Conservation (phyloP, 768 basidiomycete species). For the Tylopilus balloui region DNA sequence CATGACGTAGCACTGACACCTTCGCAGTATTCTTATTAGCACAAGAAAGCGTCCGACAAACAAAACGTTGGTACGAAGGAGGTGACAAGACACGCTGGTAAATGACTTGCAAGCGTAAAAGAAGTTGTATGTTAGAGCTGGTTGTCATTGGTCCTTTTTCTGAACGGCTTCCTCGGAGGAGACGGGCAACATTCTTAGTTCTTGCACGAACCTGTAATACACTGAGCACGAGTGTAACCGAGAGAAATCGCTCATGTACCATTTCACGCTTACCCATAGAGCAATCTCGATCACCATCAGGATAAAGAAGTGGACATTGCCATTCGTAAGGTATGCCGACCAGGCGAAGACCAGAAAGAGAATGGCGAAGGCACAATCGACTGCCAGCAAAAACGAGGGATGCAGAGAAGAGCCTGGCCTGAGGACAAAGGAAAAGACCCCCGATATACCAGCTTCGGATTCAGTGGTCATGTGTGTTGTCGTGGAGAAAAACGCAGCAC, state of each 20-base stretch:
- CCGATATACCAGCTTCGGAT: constrained; percentile 8
- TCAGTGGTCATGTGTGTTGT: constrained; percentile 26
- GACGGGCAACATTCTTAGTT: constrained; percentile 42
- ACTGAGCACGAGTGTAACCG: constrained; percentile 5
- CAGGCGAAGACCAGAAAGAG: constrained; percentile 57
- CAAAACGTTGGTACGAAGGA: constrained; percentile 83
- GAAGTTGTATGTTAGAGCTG: not conserved
- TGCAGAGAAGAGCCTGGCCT: constrained; percentile 74
- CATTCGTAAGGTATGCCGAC: constrained; percentile 56
- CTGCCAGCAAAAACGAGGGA: constrained; percentile 58
- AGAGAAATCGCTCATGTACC: constrained; percentile 41
- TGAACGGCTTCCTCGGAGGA: constrained; percentile 13
- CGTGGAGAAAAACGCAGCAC: not conserved
- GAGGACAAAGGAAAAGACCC: constrained; percentile 55
- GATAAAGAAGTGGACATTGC: constrained; percentile 63
- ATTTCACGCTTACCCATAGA: constrained; percentile 79
- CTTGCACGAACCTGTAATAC: constrained; percentile 58
- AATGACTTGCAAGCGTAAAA: constrained; percentile 10
- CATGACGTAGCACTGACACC: constrained; percentile 5
- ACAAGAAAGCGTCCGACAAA: constrained; percentile 73
- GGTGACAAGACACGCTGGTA: constrained; percentile 52
- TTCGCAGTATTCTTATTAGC: constrained; percentile 75
- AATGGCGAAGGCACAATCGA: constrained; percentile 56
- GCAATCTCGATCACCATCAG: constrained; percentile 62
- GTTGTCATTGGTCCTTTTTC: constrained; percentile 26